These are phyloP conservation scores for Chamaecyparis obtusa DNA, from an alignment of 75 land plant genomes.

Conservation along the genomic window DNA sequence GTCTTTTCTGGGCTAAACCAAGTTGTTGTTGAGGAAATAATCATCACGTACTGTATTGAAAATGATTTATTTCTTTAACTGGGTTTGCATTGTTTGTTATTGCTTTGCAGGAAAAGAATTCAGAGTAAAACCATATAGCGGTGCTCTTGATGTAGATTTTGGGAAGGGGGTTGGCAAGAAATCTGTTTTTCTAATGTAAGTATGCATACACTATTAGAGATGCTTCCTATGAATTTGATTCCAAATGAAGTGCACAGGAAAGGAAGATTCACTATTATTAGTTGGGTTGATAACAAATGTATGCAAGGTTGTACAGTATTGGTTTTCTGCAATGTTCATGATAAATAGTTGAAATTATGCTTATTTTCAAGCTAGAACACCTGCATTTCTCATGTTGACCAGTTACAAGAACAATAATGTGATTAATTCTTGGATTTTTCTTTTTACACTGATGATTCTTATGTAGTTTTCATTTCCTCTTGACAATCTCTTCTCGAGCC, in stretches of 20 bases:
- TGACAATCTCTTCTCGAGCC: neutral
- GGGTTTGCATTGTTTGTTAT: neutral
- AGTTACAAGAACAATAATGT: neutral
- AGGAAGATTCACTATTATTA: neutral
- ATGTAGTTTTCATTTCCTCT: neutral
- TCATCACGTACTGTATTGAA: neutral
- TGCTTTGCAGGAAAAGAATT: constrained; percentile 57
- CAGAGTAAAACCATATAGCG: constrained; percentile 77
- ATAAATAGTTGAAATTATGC: neutral
- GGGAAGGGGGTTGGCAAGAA: constrained; percentile 86
- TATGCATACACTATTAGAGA: constrained; percentile 3
- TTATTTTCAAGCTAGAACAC: neutral
- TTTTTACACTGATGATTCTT: neutral
- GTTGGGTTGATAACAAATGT: neutral
- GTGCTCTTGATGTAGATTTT: constrained; percentile 76
- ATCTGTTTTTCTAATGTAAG: constrained; percentile 86
- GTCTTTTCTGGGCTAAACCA: constrained; percentile 1
- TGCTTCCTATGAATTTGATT: neutral
- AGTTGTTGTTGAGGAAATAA: neutral
- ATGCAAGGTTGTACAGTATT: neutral
- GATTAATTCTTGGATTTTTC: neutral
- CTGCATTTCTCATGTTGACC: neutral
- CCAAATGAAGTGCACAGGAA: neutral
- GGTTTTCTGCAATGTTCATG: neutral
- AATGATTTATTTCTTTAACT: neutral